phyloP scores from a whole-genome alignment of 2,329 filamentous ascomycete genomes.

The Xylaria hypoxylon region DNA sequence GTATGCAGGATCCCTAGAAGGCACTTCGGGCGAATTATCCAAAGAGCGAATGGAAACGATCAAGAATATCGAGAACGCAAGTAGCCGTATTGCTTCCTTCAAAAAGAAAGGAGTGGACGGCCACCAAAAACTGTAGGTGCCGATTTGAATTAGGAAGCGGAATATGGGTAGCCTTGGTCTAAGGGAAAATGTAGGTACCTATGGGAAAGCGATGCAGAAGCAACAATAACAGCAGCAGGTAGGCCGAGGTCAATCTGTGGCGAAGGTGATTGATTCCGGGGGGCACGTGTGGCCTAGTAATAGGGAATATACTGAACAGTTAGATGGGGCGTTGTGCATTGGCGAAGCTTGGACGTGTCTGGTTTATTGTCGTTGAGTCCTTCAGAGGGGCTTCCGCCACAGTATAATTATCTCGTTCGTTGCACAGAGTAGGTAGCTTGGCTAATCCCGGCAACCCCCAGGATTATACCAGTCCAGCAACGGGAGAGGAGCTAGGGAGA shows the following conservation, averaged over 20 bases:
- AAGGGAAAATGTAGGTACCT: not conserved
- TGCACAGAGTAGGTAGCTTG: slow-evolving; percentile 22
- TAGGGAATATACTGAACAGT: slow-evolving; percentile 10
- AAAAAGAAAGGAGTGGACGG: slow-evolving; percentile 18
- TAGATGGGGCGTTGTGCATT: not conserved
- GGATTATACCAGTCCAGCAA: slow-evolving; percentile 12
- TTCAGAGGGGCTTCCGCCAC: slow-evolving; percentile 10
- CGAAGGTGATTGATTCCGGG: not conserved
- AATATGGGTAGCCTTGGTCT: not conserved
- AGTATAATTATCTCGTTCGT: slow-evolving; percentile 23
- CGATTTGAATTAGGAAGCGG: not conserved
- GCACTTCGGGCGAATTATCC: slow-evolving; percentile 10
- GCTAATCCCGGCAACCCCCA: slow-evolving; percentile 22
- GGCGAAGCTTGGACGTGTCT: slow-evolving; percentile 11
- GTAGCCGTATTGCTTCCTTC: slow-evolving; percentile 32
- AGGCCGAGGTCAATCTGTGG: not conserved
- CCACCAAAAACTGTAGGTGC: slow-evolving; percentile 1
- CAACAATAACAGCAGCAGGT: not conserved
- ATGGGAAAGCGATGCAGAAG: slow-evolving; percentile 8
- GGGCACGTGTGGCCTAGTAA: not conserved
- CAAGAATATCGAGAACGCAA: slow-evolving; percentile 26
- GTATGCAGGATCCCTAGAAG: slow-evolving; percentile 26
- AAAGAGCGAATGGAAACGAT: slow-evolving; percentile 10
- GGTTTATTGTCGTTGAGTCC: not conserved
- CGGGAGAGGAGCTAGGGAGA: slow-evolving; percentile 1